Base-by-base conservation (phyloP, 495 filamentous ascomycete species). In the Talaromyces trachyspermus region DNA sequence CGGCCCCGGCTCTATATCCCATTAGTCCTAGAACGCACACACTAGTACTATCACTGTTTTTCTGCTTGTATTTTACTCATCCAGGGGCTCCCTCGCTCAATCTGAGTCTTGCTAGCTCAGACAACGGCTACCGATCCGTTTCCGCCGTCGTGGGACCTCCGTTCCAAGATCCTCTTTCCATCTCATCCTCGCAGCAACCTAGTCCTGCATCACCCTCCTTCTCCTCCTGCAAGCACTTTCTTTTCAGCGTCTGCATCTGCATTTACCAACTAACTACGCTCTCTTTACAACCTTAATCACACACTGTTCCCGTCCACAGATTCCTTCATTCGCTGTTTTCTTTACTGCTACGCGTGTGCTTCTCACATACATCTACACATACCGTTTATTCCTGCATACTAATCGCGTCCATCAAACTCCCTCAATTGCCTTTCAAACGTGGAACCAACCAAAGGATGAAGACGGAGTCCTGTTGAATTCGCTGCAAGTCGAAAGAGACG, bases 1-100 rank as follows among this genome's bases (percentile, higher is more conserved):
- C 68, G 66, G 54, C 59, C 59, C 62, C 61, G 55, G 56, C 43
- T 26, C 41, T 24, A 55, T 53, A 54, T 49, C 51, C 55, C 57
- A 57, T 36, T 36, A 46, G 44, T 49, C 67, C 62, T 64, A 42
- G 39, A n/a, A 20, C 39, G 39, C 39, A 15, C 39, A n/a, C 39
- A 26, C 39, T 42, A 42, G 39, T 42, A 42, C 19, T 23, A 26
- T 23, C 26, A 22, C 11, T 26, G n/a, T n/a, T 5, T 24, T 26
- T 23, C 12, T 42, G 39, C 20, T 42, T 20, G 39, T 42, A 42
- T 42, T 42, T 68, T 63, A 68, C 53, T 59, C 63, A 61, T 60
- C 69, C 64, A 69, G 68, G 66, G 64, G 65, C 60, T 71, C 54
- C 37, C 55, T 56, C 54, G 59, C 55, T 57, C 60, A 53, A 54